phyloP scores from a whole-genome alignment of 768 basidiomycete genomes.

The Trametes meyenii region DNA sequence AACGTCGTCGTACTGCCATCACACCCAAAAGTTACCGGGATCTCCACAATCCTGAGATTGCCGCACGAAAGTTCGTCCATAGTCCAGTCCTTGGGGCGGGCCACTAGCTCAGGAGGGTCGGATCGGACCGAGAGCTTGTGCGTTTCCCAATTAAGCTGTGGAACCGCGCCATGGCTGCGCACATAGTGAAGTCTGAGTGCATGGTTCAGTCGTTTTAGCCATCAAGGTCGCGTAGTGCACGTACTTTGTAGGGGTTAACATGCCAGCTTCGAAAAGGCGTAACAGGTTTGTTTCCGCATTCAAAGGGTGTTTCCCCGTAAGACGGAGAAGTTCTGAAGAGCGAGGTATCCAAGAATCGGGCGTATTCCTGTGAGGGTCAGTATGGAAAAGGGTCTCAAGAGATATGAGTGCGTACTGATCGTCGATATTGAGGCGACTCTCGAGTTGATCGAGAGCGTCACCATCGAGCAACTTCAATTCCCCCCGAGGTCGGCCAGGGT shows the following conservation, averaged over 20 bases:
- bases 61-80: constrained; percentile 26
- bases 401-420: constrained; percentile 27
- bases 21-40: constrained; percentile 26
- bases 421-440: constrained; percentile 25
- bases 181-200: constrained; percentile 27
- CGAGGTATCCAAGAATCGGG: constrained; percentile 30
- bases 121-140: constrained; percentile 22
- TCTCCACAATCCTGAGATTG: constrained; percentile 13
- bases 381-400: too few relatives aligned
- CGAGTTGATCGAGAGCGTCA: constrained; percentile 22
- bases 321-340: constrained; percentile 17
- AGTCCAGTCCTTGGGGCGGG: constrained; percentile 21
- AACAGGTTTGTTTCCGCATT: constrained; percentile 23
- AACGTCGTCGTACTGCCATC: constrained; percentile 29
- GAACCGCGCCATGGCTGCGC: constrained; percentile 26
- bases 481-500: constrained; percentile 7
- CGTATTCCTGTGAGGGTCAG: constrained; percentile 10
- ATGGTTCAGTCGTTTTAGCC: background rate
- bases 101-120: constrained; percentile 11
- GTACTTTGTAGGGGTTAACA: constrained; percentile 29
- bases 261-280: constrained; percentile 22
- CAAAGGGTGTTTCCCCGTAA: constrained; percentile 27
- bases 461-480: constrained; percentile 24
- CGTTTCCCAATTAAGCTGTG: constrained; percentile 25
- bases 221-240: background rate